A percentile compares a stretch with the other conserved stretches of the same genome.
Evolutionary conservation across 768 basidiomycete species (phyloP).

Genomic region (Suillus fuscotomentosus): DNA sequence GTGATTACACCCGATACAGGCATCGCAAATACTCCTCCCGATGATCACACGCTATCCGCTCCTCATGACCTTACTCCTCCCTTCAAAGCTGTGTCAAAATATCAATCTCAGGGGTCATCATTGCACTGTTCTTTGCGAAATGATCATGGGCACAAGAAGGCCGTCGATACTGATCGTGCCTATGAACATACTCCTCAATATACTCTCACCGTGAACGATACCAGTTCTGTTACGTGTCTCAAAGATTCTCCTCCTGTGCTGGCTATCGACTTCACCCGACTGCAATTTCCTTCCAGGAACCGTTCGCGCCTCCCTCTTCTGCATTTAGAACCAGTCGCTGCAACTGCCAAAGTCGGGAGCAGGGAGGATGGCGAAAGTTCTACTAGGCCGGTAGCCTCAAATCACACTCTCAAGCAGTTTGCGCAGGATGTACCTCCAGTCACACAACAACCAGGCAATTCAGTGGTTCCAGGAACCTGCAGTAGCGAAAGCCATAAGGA

Average conservation of each 20-base stretch:
- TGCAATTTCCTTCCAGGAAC: conserved; percentile 10
- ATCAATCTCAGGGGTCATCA: background rate
- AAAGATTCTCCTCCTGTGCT: conserved; percentile 8
- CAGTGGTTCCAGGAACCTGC: background rate
- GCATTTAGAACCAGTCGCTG: background rate
- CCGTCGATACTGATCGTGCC: no score
- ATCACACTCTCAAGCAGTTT: no score
- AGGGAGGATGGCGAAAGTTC: background rate
- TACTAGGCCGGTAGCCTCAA: no score
- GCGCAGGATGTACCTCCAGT: background rate
- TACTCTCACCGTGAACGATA: background rate
- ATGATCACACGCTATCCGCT: background rate
- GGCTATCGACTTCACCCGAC: conserved; percentile 29
- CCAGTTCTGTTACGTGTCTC: no score
- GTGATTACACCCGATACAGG: background rate
- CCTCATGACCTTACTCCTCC: background rate
- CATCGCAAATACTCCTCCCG: background rate
- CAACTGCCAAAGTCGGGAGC: background rate
- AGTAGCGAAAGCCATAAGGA: no score
- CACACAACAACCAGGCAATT: background rate
- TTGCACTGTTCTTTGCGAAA: background rate
- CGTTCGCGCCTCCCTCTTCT: conserved; percentile 13
- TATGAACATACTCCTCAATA: background rate
- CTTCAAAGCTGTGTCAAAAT: background rate
- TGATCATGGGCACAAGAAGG: no score